Base-by-base conservation (phyloP, 73 alveolate species). In the Symbiodinium pilosum region DNA sequence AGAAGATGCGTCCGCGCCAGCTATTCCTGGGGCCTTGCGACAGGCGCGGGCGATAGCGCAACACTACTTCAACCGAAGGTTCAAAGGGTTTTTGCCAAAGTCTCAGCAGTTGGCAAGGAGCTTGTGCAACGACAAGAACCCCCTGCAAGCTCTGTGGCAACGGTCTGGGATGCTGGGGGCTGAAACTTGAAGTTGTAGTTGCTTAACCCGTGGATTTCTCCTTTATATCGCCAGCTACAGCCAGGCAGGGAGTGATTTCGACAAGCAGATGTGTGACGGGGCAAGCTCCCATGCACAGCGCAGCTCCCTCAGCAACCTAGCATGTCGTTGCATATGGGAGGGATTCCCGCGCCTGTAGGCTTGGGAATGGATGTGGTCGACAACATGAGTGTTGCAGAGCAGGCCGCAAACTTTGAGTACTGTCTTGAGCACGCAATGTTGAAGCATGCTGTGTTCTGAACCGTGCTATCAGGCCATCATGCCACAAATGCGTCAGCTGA, bases 401-500 rank as follows among this genome's bases (percentile, higher is more conserved):
- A 89, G 95, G 95, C 38, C 32, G 16, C 21, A 30, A 51, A 68
- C 38, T n/a, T n/a, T n/a, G n/a, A n/a, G n/a, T n/a, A n/a, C n/a
- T 34, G 28, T n/a, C 44, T 20, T 47, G 64, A 21, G 28, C 44
- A 24, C 18, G 24, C 26, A 24, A 30, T 26, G 28, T 84, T 12
- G 56, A 24, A 21, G 34, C 47, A 28, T n/a, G 34, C 11, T 32
- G n/a, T n/a, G n/a, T n/a, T n/a, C 32, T 4, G 6, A 14, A 9
- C 43, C 12, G 52, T 77, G 38, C 59, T 40, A n/a, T 16, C 59
- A 88, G 95, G 95, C 95, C 32, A 68, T 89, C 87, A 89, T 89
- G 95, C 95, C 95, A 41, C 95, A 89, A 30, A 89, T 89, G 95
- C 69, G 95, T 16, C 86, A 89, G 95, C 95, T 89, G n/a, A 89